phyloP scores from a whole-genome alignment of 2,329 filamentous ascomycete species.

The Coniella lustricola region DNA sequence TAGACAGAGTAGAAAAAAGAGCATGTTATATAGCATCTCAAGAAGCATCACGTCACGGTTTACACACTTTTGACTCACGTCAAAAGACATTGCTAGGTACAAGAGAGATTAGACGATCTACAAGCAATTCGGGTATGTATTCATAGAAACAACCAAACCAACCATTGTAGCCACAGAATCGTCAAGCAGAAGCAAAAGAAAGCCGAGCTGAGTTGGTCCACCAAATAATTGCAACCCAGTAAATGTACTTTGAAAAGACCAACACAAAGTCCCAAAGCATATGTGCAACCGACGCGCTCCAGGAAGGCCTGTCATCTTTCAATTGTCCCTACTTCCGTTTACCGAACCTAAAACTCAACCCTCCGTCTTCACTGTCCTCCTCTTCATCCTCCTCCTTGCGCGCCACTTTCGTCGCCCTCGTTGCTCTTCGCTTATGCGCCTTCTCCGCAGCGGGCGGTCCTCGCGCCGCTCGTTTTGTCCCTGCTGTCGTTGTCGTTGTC shows the following conservation, averaged over 20 bases:
- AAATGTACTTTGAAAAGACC: too few species aligned
- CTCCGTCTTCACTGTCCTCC: conserved; percentile 47
- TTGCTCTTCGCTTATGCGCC: conserved; percentile 27
- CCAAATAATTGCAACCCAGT: too few species aligned
- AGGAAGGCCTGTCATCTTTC: not conserved
- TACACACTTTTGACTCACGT: too few species aligned
- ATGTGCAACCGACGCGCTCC: too few species aligned
- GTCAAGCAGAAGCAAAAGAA: not conserved
- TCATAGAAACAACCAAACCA: too few species aligned
- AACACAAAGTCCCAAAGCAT: too few species aligned
- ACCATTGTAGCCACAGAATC: not conserved
- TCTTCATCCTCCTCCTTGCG: conserved; percentile 26
- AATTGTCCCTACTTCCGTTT: conserved; percentile 32
- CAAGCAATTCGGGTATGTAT: too few species aligned
- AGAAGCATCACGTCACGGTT: too few species aligned
- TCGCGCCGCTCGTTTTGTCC: conserved; percentile 26
- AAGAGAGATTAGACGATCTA: too few species aligned
- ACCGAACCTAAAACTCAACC: conserved; percentile 48
- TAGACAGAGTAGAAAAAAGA: not conserved
- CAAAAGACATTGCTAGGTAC: too few species aligned
- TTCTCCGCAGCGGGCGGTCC: conserved; percentile 28
- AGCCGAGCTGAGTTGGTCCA: too few species aligned
- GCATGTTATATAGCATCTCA: too few species aligned
- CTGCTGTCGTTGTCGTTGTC: conserved; percentile 15
- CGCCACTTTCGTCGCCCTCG: conserved; percentile 17